Evolutionary conservation across 495 filamentous ascomycete genomes (phyloP).

Genomic region (Pyrenula massariospora): DNA sequence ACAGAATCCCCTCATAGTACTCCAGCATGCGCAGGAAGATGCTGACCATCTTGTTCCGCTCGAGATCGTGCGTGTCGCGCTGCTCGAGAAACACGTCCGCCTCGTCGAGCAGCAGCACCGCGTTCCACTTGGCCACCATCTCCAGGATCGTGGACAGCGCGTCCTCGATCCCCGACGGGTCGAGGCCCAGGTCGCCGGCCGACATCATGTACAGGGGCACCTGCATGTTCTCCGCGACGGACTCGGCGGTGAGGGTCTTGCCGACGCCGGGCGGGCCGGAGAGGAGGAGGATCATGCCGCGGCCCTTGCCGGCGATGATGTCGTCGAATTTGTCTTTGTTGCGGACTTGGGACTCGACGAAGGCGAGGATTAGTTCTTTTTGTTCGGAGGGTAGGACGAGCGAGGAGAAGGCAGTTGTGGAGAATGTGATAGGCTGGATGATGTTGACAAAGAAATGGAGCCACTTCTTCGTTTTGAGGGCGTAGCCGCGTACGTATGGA

Average conservation of each 20-base stretch:
- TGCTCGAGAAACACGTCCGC: slow-evolving; percentile 57
- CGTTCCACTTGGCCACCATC: slow-evolving; percentile 14
- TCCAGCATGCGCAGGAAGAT: slow-evolving; percentile 42
- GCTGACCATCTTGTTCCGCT: slow-evolving; percentile 13
- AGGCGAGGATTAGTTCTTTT: slow-evolving; percentile 40
- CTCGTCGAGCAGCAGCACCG: slow-evolving; percentile 49
- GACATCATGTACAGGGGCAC: slow-evolving; percentile 9
- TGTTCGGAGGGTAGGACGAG: slow-evolving; percentile 28
- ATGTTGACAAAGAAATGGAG: slow-evolving; percentile 26
- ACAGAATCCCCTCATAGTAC: slow-evolving; percentile 31
- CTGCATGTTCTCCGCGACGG: slow-evolving; percentile 10
- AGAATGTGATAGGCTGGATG: slow-evolving; percentile 28
- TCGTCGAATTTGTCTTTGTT: slow-evolving; percentile 31
- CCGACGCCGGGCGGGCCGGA: slow-evolving; percentile 87
- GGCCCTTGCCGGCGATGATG: slow-evolving; percentile 37
- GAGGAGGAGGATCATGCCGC: slow-evolving; percentile 56
- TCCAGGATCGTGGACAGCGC: slow-evolving; percentile 11
- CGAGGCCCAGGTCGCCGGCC: slow-evolving; percentile 9
- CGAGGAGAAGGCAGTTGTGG: slow-evolving; percentile 27
- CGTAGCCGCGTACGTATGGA: slow-evolving; percentile 11
- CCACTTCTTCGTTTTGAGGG: slow-evolving; percentile 19
- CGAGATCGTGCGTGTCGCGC: slow-evolving; percentile 24
- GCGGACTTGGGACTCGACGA: slow-evolving; percentile 32
- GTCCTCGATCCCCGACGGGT: slow-evolving; percentile 7
- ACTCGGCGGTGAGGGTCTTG: slow-evolving; percentile 47